A percentile compares a stretch with the other conserved stretches of the same genome.
Evolutionary conservation across 2,329 filamentous ascomycete species (phyloP).

Genomic region (Aspergillus sp.): DNA sequence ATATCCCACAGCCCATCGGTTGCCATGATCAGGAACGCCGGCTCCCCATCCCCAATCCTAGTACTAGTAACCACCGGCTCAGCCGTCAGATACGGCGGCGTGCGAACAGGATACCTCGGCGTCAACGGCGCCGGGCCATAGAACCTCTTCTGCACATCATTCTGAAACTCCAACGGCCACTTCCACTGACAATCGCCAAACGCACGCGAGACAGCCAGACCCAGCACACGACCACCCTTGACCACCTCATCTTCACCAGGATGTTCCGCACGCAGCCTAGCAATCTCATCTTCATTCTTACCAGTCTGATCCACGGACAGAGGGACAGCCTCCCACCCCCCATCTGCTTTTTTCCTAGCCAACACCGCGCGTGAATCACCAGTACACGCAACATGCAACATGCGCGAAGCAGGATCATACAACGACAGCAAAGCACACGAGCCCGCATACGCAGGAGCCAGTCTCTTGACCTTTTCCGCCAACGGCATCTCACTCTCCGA

Average conservation of each 20-base stretch:
- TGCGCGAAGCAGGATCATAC: conserved; percentile 57
- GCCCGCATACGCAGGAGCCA: conserved; percentile 47
- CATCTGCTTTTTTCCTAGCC: conserved; percentile 43
- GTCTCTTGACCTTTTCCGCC: conserved; percentile 24
- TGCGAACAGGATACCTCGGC: conserved; percentile 39
- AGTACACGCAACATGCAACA: conserved; percentile 64
- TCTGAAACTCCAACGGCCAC: conserved; percentile 57
- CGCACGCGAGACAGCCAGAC: conserved; percentile 63
- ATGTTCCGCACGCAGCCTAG: conserved; percentile 58
- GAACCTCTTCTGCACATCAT: conserved; percentile 34
- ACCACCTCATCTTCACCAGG: conserved; percentile 63
- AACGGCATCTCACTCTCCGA: conserved; percentile 21
- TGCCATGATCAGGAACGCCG: conserved; percentile 66
- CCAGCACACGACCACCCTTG: conserved; percentile 61
- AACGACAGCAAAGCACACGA: conserved; percentile 66
- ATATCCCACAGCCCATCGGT: conserved; percentile 68
- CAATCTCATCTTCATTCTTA: conserved; percentile 60
- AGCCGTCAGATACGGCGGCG: conserved; percentile 69
- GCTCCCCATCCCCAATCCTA: conserved; percentile 48
- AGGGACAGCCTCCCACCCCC: conserved; percentile 54
- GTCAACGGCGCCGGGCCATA: conserved; percentile 47
- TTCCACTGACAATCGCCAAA: conserved; percentile 72
- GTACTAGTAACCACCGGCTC: conserved; percentile 65
- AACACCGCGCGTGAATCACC: conserved; percentile 70
- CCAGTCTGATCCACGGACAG: conserved; percentile 69